Evolutionary conservation across 805 yeast genomes (phyloP).

Genomic region (Wickerhamomyces silvicola): DNA sequence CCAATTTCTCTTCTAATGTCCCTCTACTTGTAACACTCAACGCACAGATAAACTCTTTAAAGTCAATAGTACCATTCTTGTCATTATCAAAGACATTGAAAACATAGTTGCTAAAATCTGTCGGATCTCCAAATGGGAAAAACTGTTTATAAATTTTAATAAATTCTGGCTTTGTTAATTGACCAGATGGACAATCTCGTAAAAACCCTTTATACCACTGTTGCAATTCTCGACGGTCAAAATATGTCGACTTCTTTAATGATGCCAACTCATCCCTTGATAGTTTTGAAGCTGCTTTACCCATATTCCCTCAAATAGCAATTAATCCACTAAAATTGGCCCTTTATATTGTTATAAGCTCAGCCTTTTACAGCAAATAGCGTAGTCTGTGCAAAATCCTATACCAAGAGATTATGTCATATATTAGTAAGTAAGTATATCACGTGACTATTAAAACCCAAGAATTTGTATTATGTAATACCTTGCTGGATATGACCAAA

Average conservation of each 20-base stretch:
- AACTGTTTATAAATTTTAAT: slow-evolving; percentile 90
- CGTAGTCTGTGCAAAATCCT: too few species aligned
- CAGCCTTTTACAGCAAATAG: not conserved
- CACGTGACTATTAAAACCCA: too few species aligned
- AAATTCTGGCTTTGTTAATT: slow-evolving; percentile 79
- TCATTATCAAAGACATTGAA: slow-evolving; percentile 87
- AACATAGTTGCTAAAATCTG: slow-evolving; percentile 80
- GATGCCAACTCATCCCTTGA: slow-evolving; percentile 85
- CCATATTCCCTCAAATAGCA: slow-evolving; percentile 47
- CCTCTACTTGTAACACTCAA: slow-evolving; percentile 86
- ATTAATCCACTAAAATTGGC: not conserved
- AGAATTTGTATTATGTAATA: too few species aligned
- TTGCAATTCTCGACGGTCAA: slow-evolving; percentile 88
- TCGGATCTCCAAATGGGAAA: slow-evolving; percentile 97
- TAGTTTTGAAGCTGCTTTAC: slow-evolving; percentile 87
- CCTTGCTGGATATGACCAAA: too few species aligned
- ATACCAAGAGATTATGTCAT: too few species aligned
- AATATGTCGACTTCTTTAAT: slow-evolving; percentile 79
- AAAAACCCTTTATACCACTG: slow-evolving; percentile 98
- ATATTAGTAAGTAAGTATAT: too few species aligned
- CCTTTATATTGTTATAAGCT: not conserved
- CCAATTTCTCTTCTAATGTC: slow-evolving; percentile 70
- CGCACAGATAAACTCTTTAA: slow-evolving; percentile 87
- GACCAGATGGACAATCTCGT: slow-evolving; percentile 91
- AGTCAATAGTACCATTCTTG: slow-evolving; percentile 74